Percentiles rank a stretch among this genome's conserved stretches.
These are phyloP conservation scores for Aureobasidium sp. DNA, from an alignment of 2,329 filamentous ascomycete genomes.

Conservation along the genomic window DNA sequence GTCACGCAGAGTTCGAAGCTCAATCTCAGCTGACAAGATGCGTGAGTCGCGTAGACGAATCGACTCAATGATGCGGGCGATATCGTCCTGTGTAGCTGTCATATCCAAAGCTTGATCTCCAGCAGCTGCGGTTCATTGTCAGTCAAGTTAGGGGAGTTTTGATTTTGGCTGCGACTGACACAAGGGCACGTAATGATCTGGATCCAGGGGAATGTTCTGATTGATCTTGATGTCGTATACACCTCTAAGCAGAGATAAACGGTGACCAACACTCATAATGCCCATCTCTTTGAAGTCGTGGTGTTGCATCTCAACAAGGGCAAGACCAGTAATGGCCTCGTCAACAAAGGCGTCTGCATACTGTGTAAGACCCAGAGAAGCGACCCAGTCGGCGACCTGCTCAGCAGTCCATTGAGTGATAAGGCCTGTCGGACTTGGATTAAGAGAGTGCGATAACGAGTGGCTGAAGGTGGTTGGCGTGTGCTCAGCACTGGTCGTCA, in stretches of 20 bases:
- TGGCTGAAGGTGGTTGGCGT: constrained; percentile 73
- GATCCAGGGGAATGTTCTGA: constrained; percentile 83
- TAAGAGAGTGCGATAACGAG: constrained; percentile 39
- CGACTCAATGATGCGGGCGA: constrained; percentile 83
- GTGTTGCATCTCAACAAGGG: constrained; percentile 78
- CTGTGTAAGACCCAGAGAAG: constrained; percentile 69
- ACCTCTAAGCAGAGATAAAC: constrained; percentile 87
- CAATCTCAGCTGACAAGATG: constrained; percentile 74
- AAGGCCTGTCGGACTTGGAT: constrained; percentile 64
- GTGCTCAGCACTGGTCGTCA: constrained; percentile 48
- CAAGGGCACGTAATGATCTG: constrained; percentile 86
- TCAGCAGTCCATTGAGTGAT: constrained; percentile 77
- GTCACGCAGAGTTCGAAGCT: constrained; percentile 66
- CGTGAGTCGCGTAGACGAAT: constrained; percentile 85
- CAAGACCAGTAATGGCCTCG: constrained; percentile 90
- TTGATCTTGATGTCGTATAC: constrained; percentile 96
- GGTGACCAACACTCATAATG: constrained; percentile 84
- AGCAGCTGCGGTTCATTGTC: constrained; percentile 55
- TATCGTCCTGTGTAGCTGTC: constrained; percentile 85
- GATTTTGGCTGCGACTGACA: constrained; percentile 52
- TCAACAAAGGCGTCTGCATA: constrained; percentile 82
- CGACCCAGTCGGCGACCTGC: constrained; percentile 84
- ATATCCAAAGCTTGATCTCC: constrained; percentile 81
- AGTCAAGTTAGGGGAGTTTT: constrained; percentile 16
- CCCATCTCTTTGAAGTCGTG: constrained; percentile 95